Base-by-base conservation (phyloP, 768 basidiomycete genomes). In the Botryobasidium botryosum region DNA sequence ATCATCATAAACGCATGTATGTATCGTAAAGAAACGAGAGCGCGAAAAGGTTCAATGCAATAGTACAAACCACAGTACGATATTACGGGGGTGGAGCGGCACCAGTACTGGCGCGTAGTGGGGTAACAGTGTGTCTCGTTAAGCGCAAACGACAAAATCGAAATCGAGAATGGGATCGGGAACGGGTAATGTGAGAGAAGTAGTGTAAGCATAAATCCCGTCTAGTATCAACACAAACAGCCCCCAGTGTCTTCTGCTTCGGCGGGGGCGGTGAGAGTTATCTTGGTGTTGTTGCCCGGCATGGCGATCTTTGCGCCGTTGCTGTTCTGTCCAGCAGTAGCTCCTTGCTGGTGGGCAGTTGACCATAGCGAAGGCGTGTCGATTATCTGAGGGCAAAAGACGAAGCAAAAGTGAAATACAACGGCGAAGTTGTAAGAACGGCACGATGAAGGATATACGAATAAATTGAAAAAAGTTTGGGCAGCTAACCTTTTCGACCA, bases 291-390 rank as follows among this genome's bases (percentile, higher is more conserved):
- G 28, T 42, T 42, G 10, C 40, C 40, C 8, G 40, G 40, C 27
- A 42, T 25, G 28, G 40, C 40, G 13, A 42, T 27, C 8, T 27
- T 27, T 26, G 40, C 24, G 13, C 29, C 24, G 24, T 42, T 42
- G 1, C 24, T 21, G 10, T 13, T 42, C n/a, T n/a, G n/a, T n/a
- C n/a, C n/a, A n/a, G n/a, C n/a, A n/a, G n/a, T n/a, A n/a, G n/a
- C n/a, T 13, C 27, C 40, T 8, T 24, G 20, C 1, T 21, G 40
- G 13, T 21, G 24, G 1, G 23, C 10, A 28, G 40, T 13, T 12
- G 26, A 28, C 84, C 84, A 88, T 39, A 91, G 62, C 58, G 77
- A 79, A 0, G 85, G 83, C 0, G 81, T 85, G 29, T 84, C 82
- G 42, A 91, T 52, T 38, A 65, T 64, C 64, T 65, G 50, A 23